Conservation (phyloP, 2,329 filamentous ascomycete genomes). For the Cladorrhinum sp. region DNA sequence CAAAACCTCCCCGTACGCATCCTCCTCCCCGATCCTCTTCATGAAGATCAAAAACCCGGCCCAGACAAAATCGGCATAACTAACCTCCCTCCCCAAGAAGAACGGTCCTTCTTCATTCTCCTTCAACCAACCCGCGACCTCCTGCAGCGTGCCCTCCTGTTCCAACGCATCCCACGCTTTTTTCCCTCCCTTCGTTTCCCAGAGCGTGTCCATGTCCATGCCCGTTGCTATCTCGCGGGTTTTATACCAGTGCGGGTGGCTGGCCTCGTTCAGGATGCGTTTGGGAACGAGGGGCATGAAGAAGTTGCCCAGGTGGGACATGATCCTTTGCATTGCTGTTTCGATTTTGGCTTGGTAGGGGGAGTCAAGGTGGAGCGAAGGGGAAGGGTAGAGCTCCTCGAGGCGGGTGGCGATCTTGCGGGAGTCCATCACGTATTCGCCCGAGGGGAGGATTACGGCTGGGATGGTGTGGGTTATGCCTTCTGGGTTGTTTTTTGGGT, state of each 20-base stretch:
- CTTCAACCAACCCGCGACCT: constrained; percentile 46
- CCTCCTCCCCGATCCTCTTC: constrained; percentile 34
- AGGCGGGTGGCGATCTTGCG: constrained; percentile 56
- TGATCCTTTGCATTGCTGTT: constrained; percentile 35
- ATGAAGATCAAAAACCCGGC: constrained; percentile 35
- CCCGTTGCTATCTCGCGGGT: constrained; percentile 50
- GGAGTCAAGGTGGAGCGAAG: constrained; percentile 56
- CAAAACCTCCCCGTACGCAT: constrained; percentile 36
- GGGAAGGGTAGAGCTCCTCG: constrained; percentile 56
- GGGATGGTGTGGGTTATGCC: constrained; percentile 52
- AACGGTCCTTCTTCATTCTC: constrained; percentile 58
- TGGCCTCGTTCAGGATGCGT: constrained; percentile 49
- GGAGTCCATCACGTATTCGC: constrained; percentile 63
- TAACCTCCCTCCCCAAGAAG: constrained; percentile 54
- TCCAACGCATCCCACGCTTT: constrained; percentile 46
- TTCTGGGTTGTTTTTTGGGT: constrained; percentile 31
- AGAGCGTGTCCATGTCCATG: constrained; percentile 50
- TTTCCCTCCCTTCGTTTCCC: constrained; percentile 46
- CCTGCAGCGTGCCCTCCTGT: constrained; percentile 28
- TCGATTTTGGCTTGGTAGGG: constrained; percentile 46
- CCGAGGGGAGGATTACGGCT: constrained; percentile 52
- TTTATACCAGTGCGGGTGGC: constrained; percentile 52
- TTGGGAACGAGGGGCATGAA: constrained; percentile 48
- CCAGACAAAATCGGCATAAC: constrained; percentile 56
- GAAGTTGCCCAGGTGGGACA: constrained; percentile 37